Evolutionary conservation across 108 stramenopile species (phyloP), one percentile per base, ranked within the genome.

Genomic region (Nitzschia palea): DNA sequence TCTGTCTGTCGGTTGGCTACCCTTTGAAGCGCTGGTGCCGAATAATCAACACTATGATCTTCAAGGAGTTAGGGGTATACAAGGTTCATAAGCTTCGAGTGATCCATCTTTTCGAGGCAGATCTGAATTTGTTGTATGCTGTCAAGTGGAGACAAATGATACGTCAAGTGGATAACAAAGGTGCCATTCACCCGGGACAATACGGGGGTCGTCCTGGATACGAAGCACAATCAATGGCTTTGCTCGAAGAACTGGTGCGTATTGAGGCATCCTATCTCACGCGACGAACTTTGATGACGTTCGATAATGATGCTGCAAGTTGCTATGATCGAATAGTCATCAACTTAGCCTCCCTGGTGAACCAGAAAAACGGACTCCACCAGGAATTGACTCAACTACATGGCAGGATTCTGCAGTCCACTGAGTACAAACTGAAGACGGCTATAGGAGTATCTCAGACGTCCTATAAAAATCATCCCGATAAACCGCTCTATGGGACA

Each of bases 101-200:
- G 4, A 65, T 65, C 25, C 64, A 65, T 26, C 5, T 65, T 27
- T 65, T 30, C 28, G 64, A 65, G 30, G 64, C 64, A n/a, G 64
- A 65, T 42, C n/a, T 18, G 5, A 53, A 53, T 27, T 22, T 51
- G 28, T 17, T 53, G 12, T 25, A 55, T 6, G 23, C 8, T n/a
- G 27, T 65, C 4, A 17, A 53, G 28, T 65, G 51, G 51, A 4
- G 30, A 15, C 23, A 31, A 9, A 14, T 18, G 14, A 5, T 65
- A 5, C 10, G 25, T 5, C 31, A 28, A 29, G 55, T n/a, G 8
- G 55, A 51, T 8, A 6, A 23, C 6, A 6, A n/a, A 18, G 12
- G n/a, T 8, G 5, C n/a, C 12, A 51, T 18, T 23, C n/a, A 51
- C 18, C 50, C 6, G 8, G 50, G 50, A 6, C 50, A 51, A 51